Conservation (phyloP, 2,329 filamentous ascomycete genomes). For the Mycocentrospora acerina region DNA sequence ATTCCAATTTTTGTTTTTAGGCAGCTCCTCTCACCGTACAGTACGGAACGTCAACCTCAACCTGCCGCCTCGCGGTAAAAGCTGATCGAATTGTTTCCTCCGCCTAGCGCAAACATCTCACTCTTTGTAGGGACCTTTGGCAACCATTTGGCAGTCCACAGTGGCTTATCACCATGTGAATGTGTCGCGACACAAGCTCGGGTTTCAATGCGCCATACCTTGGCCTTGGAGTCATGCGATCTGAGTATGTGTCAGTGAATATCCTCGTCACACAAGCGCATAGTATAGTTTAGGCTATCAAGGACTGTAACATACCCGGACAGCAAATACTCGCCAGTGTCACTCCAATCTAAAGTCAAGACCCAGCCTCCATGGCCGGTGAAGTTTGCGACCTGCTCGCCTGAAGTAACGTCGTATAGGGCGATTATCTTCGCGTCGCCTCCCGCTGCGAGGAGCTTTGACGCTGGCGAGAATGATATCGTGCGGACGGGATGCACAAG, state of each 20-base stretch:
- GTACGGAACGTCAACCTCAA: too few species aligned
- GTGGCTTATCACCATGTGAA: conserved; percentile 68
- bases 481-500: conserved; percentile 83
- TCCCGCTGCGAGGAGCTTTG: conserved; percentile 81
- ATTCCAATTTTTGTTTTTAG: too few species aligned
- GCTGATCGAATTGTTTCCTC: conserved; percentile 38
- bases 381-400: conserved; percentile 88
- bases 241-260: conserved; percentile 34
- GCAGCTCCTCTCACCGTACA: too few species aligned
- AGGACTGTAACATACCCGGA: conserved; percentile 61
- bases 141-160: conserved; percentile 45
- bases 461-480: conserved; percentile 84
- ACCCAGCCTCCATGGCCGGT: conserved; percentile 83
- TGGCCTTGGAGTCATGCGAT: conserved; percentile 88
- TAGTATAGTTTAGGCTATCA: not conserved
- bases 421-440: conserved; percentile 88
- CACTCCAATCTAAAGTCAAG: conserved; percentile 87
- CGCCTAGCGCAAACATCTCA: conserved; percentile 46
- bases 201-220: conserved; percentile 90
- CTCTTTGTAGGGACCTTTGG: conserved; percentile 37
- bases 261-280: not conserved
- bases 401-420: conserved; percentile 87
- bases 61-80: conserved; percentile 45
- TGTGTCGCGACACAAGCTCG: conserved; percentile 87
- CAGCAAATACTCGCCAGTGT: conserved; percentile 86